Base-by-base conservation (phyloP, 345 rosid genomes). In the Cardamine chenopodiifolia region DNA sequence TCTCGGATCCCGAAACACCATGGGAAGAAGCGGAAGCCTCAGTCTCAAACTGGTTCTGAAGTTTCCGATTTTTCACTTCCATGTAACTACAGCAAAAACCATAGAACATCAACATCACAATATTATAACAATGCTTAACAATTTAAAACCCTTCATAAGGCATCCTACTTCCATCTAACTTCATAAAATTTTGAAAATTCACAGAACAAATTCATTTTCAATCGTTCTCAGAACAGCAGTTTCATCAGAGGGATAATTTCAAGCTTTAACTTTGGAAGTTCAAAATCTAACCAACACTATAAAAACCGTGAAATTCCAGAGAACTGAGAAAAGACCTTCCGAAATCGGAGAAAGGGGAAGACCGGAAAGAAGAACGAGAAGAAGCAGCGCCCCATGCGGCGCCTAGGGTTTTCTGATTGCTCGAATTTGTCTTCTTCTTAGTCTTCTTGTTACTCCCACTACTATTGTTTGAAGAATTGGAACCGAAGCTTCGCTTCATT, bases 331-430 rank as follows among this genome's bases (percentile, higher is more conserved):
- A 63, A 60, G 18, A 90, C 97, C 97, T 90, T 74, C 96, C 90
- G 8, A 93, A 90, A 83, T 89, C 72, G 20, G 97, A 85, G 82
- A 93, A 89, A 40, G 96, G 91, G 53, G 96, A 80, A 48, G 74
- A 86, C 15, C 84, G 90, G 54, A 80, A 88, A 40, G 94, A 86
- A 57, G 94, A 83, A 64, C 86, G 93, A 79, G 95, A 89, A 54
- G 94, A 89, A 82, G 80, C 86, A 35, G 91, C 82, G 17, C 98
- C 92, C 98, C 98, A 93, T 49, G 90, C 94, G 84, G 77, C 76
- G 66, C 97, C 98, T 81, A 89, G 90, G 86, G 98, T 91, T 85
- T 89, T 89, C 85, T 88, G 97, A 76, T 86, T 85, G 63, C 71
- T 71, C 48, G 61, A 80, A 35, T 78, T 86, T 2, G 17, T 13